Conservation (phyloP, 305 asterid genomes). For the Fraxinus xanthoxyloides region DNA sequence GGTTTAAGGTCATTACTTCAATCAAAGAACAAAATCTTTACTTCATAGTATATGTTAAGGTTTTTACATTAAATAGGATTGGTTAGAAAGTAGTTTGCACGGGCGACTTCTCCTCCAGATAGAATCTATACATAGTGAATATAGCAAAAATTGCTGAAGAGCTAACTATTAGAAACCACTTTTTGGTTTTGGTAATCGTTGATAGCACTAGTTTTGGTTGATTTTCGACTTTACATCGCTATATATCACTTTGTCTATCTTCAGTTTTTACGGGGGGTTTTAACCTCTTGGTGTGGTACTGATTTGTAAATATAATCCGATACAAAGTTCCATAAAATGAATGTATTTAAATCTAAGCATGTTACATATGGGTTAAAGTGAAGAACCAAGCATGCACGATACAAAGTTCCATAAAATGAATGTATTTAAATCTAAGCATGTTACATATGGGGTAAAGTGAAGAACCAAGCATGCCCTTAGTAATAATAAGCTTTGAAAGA, state of each 20-base stretch:
- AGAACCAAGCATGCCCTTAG: conserved; percentile 15
- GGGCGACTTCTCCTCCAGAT: not conserved
- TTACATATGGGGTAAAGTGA: not conserved
- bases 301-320: not conserved
- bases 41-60: not conserved
- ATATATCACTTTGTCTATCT: not conserved
- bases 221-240: not conserved
- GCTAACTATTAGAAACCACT: not conserved
- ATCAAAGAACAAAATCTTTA: not conserved
- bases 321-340: not conserved
- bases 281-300: not conserved
- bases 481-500: conserved; percentile 33
- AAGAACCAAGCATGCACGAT: no score
- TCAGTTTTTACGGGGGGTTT: not conserved
- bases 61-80: not conserved
- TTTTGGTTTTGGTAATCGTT: not conserved
- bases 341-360: not conserved
- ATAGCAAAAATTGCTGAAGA: not conserved
- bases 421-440: not conserved
- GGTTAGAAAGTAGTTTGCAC: not conserved
- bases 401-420: not conserved
- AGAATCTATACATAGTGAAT: not conserved
- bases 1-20: not conserved
- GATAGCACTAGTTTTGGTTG: not conserved
- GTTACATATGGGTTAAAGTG: not conserved